Evolutionary conservation across 306 rosid genomes (phyloP).

Genomic region (Arachis stenosperma): DNA sequence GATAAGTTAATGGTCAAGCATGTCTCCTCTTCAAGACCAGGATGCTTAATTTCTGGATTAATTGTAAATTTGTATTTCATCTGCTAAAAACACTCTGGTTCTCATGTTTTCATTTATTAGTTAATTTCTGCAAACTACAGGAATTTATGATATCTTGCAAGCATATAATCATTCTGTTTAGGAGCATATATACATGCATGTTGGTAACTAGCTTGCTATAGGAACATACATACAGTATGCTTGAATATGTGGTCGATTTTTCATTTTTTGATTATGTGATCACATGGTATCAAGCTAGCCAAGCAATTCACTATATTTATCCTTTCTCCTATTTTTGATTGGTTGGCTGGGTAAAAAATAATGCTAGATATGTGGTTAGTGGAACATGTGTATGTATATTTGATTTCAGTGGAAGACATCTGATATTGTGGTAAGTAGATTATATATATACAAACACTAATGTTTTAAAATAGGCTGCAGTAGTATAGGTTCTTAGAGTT

Average conservation of each 20-base stretch:
- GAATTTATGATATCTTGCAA: slow-evolving; percentile 6
- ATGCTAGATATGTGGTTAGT: too few species aligned
- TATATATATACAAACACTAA: neutral
- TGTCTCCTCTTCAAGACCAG: slow-evolving; percentile 8
- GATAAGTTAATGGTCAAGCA: slow-evolving; percentile 7
- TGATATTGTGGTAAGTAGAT: neutral
- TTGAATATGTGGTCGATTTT: neutral
- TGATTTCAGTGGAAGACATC: neutral
- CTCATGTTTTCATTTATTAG: neutral
- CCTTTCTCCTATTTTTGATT: neutral
- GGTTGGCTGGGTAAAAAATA: neutral
- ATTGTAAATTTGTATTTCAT: slow-evolving; percentile 7
- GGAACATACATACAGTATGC: neutral
- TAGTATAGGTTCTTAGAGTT: neutral
- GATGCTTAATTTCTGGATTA: slow-evolving; percentile 11
- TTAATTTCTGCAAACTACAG: slow-evolving; percentile 1
- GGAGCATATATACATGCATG: slow-evolving; percentile 3
- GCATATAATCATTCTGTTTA: slow-evolving; percentile 28
- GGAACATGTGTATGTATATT: neutral
- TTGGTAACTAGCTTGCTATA: neutral
- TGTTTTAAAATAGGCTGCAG: neutral
- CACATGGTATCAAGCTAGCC: neutral
- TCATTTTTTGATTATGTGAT: slow-evolving; percentile 8
- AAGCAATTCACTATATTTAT: neutral
- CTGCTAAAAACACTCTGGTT: neutral